Evolutionary conservation across 192 early-diverging fungal species (phyloP).

Genomic region (Pilobolus umbonatus): DNA sequence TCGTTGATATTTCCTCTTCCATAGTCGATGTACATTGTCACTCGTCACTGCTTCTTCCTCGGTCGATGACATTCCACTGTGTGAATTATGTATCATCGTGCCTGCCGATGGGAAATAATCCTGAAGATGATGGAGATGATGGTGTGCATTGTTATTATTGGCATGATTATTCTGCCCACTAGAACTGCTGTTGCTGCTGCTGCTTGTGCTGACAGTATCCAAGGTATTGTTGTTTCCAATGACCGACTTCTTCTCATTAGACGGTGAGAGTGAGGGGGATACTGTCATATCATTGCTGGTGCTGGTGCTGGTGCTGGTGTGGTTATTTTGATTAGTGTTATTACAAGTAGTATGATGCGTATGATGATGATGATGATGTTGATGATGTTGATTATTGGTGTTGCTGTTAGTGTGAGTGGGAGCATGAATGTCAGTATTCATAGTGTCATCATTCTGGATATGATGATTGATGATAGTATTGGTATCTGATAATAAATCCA

Average conservation of each 20-base stretch:
- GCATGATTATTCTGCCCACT: not conserved
- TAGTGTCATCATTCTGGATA: not conserved
- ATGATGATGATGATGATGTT: not conserved
- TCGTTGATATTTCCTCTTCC: conserved; percentile 41
- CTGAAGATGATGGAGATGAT: not conserved
- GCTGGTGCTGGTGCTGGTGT: not conserved
- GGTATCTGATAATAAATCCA: not conserved
- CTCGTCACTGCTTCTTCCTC: conserved; percentile 27
- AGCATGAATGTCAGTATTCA: too few species aligned
- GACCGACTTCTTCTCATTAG: too few species aligned
- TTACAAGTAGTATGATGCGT: not conserved
- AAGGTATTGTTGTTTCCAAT: too few species aligned
- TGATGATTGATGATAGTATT: not conserved
- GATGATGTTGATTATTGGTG: not conserved
- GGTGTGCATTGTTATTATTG: not conserved
- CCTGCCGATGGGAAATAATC: conserved; percentile 16
- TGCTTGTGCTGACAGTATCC: conserved; percentile 6
- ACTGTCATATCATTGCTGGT: too few species aligned
- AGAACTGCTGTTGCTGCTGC: conserved; percentile 6
- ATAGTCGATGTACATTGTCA: conserved; percentile 10
- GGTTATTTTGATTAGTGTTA: not conserved
- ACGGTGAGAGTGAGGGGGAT: not conserved
- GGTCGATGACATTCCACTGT: conserved; percentile 30
- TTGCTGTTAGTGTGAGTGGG: not conserved
- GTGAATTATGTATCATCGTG: not conserved